These are phyloP conservation scores for Colletotrichum sp. DNA, from an alignment of 2,329 filamentous ascomycete species.

Conservation along the genomic window DNA sequence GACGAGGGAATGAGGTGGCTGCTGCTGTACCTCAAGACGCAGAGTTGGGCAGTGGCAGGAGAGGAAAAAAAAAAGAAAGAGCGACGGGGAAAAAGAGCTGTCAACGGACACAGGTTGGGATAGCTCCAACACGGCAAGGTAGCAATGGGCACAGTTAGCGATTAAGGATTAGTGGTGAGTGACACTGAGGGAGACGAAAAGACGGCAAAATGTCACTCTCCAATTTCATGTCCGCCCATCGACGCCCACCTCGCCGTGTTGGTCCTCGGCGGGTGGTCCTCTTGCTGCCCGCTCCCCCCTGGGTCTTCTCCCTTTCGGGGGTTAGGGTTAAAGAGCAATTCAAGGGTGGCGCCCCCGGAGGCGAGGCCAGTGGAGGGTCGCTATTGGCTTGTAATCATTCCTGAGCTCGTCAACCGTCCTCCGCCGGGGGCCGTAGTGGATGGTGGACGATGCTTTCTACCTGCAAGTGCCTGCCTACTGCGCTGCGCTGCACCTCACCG, in stretches of 20 bases:
- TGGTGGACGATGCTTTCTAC: background rate
- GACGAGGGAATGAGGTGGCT: background rate
- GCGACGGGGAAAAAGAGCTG: background rate
- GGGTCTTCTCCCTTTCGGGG: background rate
- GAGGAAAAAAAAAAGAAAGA: background rate
- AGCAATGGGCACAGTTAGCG: background rate
- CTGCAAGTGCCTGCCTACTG: background rate
- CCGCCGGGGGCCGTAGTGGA: background rate
- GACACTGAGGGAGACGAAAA: background rate
- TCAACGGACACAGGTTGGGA: background rate
- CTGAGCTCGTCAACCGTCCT: background rate
- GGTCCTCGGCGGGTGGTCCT: background rate
- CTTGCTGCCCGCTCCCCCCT: background rate
- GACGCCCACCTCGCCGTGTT: background rate
- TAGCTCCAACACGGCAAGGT: background rate
- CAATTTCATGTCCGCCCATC: background rate
- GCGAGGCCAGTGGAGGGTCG: background rate
- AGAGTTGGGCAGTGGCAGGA: background rate
- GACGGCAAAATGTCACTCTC: background rate
- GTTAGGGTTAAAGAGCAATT: background rate
- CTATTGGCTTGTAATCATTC: background rate
- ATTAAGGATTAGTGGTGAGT: background rate
- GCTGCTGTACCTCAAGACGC: background rate
- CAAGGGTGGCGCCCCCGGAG: background rate
- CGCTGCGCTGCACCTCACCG: background rate